phyloP scores from a whole-genome alignment of 352 stramenopile genomes.

The Globisporangium irregulare region DNA sequence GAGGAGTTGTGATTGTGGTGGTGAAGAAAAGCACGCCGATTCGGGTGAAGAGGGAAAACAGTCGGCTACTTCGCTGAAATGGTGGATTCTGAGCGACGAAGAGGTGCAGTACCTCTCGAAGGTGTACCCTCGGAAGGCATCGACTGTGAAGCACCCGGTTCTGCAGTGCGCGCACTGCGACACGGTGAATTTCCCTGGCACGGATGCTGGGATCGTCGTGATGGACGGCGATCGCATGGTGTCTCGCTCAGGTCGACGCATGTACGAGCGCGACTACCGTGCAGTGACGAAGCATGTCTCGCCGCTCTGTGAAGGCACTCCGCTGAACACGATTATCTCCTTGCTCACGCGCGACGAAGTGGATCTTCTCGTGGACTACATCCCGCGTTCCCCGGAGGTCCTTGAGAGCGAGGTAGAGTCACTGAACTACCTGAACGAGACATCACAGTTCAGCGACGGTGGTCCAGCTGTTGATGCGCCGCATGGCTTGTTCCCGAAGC shows the following conservation, averaged over 20 bases:
- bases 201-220: constrained; percentile 66
- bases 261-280: constrained; percentile 79
- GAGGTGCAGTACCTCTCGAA: constrained; percentile 62
- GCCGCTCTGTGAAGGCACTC: constrained; percentile 68
- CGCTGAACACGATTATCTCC: constrained; percentile 45
- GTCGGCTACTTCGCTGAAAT: constrained; percentile 31
- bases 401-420: constrained; percentile 66
- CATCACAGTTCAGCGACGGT: constrained; percentile 23
- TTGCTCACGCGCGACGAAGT: constrained; percentile 42
- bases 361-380: constrained; percentile 41
- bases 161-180: constrained; percentile 74
- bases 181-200: constrained; percentile 77
- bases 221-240: constrained; percentile 73
- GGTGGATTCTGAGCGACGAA: constrained; percentile 77
- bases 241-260: constrained; percentile 57
- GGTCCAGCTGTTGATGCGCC: constrained; percentile 43
- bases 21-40: constrained; percentile 1
- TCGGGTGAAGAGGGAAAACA: constrained; percentile 10
- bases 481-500: constrained; percentile 53
- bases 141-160: constrained; percentile 54
- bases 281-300: constrained; percentile 78
- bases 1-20: constrained; percentile 30
- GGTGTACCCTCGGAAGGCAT: constrained; percentile 45
- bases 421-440: constrained; percentile 51
- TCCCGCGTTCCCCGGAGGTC: constrained; percentile 52